Base-by-base conservation (phyloP, 2,329 filamentous ascomycete species). In the Aspergillus pseudonomiae region DNA sequence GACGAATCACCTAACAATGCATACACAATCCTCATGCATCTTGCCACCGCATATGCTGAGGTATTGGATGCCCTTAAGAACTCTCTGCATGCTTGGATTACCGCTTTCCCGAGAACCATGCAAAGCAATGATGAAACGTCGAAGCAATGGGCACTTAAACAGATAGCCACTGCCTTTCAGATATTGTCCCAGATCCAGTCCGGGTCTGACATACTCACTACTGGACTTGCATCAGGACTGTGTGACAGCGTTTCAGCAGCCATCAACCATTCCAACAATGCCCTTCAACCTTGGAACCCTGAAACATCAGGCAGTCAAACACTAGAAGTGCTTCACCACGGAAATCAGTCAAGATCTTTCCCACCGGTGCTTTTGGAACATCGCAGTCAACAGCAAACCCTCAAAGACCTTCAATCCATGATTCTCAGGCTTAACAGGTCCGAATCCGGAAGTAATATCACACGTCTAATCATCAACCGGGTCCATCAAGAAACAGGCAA, bases 41-140 rank as follows among this genome's bases (percentile, higher is more conserved):
- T 96, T 30, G 80, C 89, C 6, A 83, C 80, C 45, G 86, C 89
- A 12, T 88, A 93, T 68, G 78, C 84, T 1, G 81, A 85, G 56
- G 82, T 94, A 2, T 80, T 84, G 4, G 88, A 91, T 26, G 80
- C 86, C 3, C 80, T 94, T 30, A 91, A 92, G 69, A 85, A 84
- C 32, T 90, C 87, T 0, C 83, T 96, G 0, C 91, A 94, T 75
- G 89, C 88, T 59, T 97, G 94, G 93, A 85, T 94, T 28, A 87
- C 88, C 2, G 89, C 92, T 46, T 84, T 99, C 21, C 90, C 94
- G 6, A 86, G 93, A 19, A 79, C 92, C 16, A 94, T 97, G 88
- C 92, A 94, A 74, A 87, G 89, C 10, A 90, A 89, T 68, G 93
- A 98, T 70, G 93, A 97, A 69, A 83, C 84, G n/a, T 82, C 85